phyloP scores from a whole-genome alignment of 805 yeast species.

The Blastobotrys chiropterorum region DNA sequence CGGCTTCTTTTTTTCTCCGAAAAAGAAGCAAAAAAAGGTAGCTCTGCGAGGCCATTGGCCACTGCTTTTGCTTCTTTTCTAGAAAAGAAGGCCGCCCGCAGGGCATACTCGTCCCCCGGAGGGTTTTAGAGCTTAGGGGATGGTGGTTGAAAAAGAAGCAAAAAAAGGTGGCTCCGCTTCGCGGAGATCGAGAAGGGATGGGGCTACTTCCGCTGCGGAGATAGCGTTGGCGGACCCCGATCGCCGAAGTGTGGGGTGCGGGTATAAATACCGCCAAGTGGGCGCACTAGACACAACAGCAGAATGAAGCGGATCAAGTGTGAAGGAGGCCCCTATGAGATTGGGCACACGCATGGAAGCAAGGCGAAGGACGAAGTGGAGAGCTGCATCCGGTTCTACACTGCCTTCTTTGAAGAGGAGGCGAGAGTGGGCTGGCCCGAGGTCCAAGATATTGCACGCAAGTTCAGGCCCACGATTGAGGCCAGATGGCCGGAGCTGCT shows the following conservation, averaged over 20 bases:
- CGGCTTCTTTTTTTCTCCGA: no score
- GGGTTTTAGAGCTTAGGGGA: no score
- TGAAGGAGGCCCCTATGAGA: constrained; percentile 16
- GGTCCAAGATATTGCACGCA: constrained; percentile 26
- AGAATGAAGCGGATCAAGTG: constrained; percentile 12
- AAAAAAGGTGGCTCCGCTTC: no score
- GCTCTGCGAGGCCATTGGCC: no score
- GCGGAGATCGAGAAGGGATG: no score
- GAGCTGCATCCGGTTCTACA: constrained; percentile 29
- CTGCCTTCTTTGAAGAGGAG: constrained; percentile 22
- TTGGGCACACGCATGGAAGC: constrained; percentile 34
- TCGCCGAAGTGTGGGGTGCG: neutral
- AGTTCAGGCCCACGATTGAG: constrained; percentile 28
- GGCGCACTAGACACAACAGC: no score
- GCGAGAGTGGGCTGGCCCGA: constrained; percentile 29
- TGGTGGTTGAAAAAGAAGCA: no score
- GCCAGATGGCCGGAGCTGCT: constrained; percentile 28
- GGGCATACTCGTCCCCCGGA: no score
- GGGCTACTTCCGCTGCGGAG: no score
- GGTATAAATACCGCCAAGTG: neutral
- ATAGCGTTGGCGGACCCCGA: neutral
- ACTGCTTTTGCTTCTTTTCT: no score
- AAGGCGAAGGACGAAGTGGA: constrained; percentile 29
- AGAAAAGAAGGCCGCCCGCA: no score
- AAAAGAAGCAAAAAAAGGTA: no score